Conservation (phyloP, 495 filamentous ascomycete species). For the Aspergillus leporis region DNA sequence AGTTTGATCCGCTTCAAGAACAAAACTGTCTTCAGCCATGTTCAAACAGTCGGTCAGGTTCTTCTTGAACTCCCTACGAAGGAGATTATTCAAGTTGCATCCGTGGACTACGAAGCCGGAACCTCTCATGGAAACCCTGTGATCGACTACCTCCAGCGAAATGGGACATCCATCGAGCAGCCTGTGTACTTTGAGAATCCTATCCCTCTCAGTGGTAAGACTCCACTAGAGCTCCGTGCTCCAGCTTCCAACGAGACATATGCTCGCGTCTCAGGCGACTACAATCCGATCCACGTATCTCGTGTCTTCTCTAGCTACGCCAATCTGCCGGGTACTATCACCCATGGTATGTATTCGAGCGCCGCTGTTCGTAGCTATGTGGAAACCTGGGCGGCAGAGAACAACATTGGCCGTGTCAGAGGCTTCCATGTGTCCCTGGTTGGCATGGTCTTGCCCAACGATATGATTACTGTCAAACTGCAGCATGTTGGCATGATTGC, state of each 20-base stretch:
- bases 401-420: conserved; percentile 94
- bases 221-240: conserved; percentile 79
- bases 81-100: conserved; percentile 93
- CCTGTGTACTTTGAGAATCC: conserved; percentile 96
- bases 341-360: conserved; percentile 98
- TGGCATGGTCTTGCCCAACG: conserved; percentile 97
- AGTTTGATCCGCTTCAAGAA: conserved; percentile 93
- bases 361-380: conserved; percentile 97
- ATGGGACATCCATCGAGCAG: conserved; percentile 92
- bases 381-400: conserved; percentile 98
- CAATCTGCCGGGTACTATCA: conserved; percentile 93
- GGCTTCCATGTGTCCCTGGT: conserved; percentile 94
- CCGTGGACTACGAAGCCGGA: conserved; percentile 89
- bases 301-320: conserved; percentile 94
- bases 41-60: conserved; percentile 91
- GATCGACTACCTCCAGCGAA: conserved; percentile 89
- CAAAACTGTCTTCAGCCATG: conserved; percentile 85
- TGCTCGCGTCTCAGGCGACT: conserved; percentile 94
- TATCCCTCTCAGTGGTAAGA: conserved; percentile 92
- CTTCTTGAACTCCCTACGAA: conserved; percentile 95
- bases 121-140: conserved; percentile 93
- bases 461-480: conserved; percentile 88
- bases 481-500: conserved; percentile 97
- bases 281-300: conserved; percentile 98
- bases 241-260: conserved; percentile 99